Percentiles rank a stretch among this genome's conserved stretches.
phyloP scores from a whole-genome alignment of 305 asterid species.

The Andrographis paniculata region DNA sequence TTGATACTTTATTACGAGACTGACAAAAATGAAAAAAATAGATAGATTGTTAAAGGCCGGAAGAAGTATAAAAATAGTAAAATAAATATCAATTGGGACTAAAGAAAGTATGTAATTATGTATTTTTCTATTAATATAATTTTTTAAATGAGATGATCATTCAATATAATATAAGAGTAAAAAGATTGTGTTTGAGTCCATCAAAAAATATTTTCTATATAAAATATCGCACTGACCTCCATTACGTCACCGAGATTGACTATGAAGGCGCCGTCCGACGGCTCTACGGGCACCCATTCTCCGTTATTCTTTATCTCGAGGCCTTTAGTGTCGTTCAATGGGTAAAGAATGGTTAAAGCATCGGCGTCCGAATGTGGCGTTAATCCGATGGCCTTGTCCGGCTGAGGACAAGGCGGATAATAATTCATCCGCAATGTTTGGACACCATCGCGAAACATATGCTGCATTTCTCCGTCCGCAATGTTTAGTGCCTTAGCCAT shows the following conservation, averaged over 20 bases:
- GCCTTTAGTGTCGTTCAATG: slow-evolving; percentile 41
- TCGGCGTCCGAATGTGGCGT: slow-evolving; percentile 39
- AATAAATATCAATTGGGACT: too few species aligned
- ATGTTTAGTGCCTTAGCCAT: slow-evolving; percentile 35
- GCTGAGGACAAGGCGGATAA: slow-evolving; percentile 55
- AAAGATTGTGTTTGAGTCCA: too few species aligned
- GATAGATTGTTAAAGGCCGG: too few species aligned
- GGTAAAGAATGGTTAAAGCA: slow-evolving; percentile 51
- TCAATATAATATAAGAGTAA: too few species aligned
- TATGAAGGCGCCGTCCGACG: slow-evolving; percentile 41
- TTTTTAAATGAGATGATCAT: too few species aligned
- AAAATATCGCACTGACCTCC: too few species aligned
- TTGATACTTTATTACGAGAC: too few species aligned
- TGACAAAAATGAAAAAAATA: too few species aligned
- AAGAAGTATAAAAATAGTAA: too few species aligned
- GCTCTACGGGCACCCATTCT: slow-evolving; percentile 37
- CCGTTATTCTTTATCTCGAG: slow-evolving; percentile 44
- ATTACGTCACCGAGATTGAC: slow-evolving; percentile 52
- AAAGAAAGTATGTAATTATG: too few species aligned
- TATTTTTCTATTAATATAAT: too few species aligned
- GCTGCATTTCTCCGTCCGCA: slow-evolving; percentile 27
- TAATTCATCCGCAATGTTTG: slow-evolving; percentile 53
- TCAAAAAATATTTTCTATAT: too few species aligned
- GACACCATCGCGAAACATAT: slow-evolving; percentile 27
- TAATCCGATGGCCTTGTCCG: slow-evolving; percentile 34